These are phyloP conservation scores for Blastocystis sp. DNA, from an alignment of 352 stramenopile genomes.

Conservation along the genomic window DNA sequence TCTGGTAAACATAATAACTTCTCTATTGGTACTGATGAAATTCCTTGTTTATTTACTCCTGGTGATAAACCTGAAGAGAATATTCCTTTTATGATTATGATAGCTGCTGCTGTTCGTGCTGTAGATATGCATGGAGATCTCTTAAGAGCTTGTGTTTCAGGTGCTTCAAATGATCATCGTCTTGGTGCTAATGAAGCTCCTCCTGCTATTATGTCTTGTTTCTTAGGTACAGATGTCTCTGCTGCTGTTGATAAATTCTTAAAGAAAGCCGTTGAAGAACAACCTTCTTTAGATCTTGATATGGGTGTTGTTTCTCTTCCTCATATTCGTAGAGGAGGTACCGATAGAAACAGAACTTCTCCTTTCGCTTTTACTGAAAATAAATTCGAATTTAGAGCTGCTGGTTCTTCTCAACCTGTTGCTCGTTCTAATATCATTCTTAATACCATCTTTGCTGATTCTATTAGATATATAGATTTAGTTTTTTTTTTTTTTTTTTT, in stretches of 20 bases:
- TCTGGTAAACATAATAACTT: slow-evolving; percentile 68
- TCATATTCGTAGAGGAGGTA: slow-evolving; percentile 31
- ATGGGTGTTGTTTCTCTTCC: slow-evolving; percentile 28
- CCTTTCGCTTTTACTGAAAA: slow-evolving; percentile 62
- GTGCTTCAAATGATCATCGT: slow-evolving; percentile 62
- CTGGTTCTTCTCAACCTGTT: slow-evolving; percentile 58
- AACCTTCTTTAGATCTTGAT: slow-evolving; percentile 29
- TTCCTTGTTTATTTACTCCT: slow-evolving; percentile 50
- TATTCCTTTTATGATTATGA: slow-evolving; percentile 54
- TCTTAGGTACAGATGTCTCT: slow-evolving; percentile 58
- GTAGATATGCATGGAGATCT: slow-evolving; percentile 61
- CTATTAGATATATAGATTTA: too few species aligned
- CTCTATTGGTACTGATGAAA: slow-evolving; percentile 54
- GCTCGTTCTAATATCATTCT: slow-evolving; percentile 60
- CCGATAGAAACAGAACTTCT: slow-evolving; percentile 65
- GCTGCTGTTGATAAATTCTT: slow-evolving; percentile 49
- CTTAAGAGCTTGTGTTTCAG: slow-evolving; percentile 55
- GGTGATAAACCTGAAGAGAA: slow-evolving; percentile 46
- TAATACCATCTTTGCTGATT: slow-evolving; percentile 60
- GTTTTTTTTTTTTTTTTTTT: too few species aligned
- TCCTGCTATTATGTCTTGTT: slow-evolving; percentile 62
- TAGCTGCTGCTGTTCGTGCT: slow-evolving; percentile 54
- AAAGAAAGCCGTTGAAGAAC: slow-evolving; percentile 50
- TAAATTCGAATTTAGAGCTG: slow-evolving; percentile 63
- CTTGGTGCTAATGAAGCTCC: slow-evolving; percentile 60